phyloP scores from a whole-genome alignment of 306 rosid species.

The Cicer yamashitae region DNA sequence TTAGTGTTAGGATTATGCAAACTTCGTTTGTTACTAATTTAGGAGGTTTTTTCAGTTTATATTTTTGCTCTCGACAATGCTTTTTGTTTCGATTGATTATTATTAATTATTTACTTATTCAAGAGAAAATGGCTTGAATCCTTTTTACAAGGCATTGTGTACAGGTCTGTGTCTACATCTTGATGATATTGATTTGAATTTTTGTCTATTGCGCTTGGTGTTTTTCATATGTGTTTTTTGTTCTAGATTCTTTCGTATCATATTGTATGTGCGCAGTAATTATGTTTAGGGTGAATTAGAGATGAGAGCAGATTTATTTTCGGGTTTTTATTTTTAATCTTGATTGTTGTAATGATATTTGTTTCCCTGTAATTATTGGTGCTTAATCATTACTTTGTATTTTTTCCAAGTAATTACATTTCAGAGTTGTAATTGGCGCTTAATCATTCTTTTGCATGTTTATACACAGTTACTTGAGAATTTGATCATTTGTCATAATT shows the following conservation, averaged over 20 bases:
- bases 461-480: conserved; percentile 33
- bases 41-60: conserved; percentile 6
- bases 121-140: not conserved
- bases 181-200: conserved; percentile 35
- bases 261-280: conserved; percentile 10
- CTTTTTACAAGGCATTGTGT: not conserved
- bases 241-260: conserved; percentile 27
- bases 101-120: not conserved
- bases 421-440: not conserved
- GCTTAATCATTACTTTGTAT: conserved; percentile 21
- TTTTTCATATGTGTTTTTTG: not conserved
- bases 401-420: not conserved
- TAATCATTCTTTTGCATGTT: conserved; percentile 28
- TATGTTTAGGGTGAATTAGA: conserved; percentile 16
- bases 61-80: conserved; percentile 28
- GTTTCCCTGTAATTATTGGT: not conserved
- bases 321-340: conserved; percentile 11
- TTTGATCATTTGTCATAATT: conserved; percentile 17
- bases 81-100: conserved; percentile 30
- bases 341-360: conserved; percentile 24
- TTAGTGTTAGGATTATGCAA: conserved; percentile 25
- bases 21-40: conserved; percentile 21
- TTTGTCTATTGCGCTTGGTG: conserved; percentile 26
- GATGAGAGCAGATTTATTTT: conserved; percentile 25
- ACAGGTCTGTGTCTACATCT: conserved; percentile 11